Conservation (phyloP, 2,329 filamentous ascomycete species). For the Fusarium illudens region DNA sequence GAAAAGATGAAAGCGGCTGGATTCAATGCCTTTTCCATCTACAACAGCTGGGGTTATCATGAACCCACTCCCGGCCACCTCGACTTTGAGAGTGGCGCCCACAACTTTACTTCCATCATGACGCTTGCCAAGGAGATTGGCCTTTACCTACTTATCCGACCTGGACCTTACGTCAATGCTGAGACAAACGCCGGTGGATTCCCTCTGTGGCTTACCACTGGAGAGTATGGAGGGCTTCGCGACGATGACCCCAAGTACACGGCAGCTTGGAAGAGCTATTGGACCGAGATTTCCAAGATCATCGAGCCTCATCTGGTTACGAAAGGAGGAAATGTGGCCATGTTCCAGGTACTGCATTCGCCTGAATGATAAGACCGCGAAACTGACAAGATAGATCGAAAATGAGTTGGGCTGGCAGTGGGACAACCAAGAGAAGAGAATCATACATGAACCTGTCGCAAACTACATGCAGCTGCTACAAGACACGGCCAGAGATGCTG, state of each 20-base stretch:
- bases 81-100: constrained; percentile 46
- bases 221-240: constrained; percentile 62
- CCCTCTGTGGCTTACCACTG: constrained; percentile 69
- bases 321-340: constrained; percentile 63
- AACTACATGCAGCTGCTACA: constrained; percentile 67
- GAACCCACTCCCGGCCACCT: constrained; percentile 46
- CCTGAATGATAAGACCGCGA: background rate
- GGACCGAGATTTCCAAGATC: constrained; percentile 58
- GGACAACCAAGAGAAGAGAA: constrained; percentile 51
- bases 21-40: constrained; percentile 55
- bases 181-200: constrained; percentile 70
- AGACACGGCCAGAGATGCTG: constrained; percentile 60
- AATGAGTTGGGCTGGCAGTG: constrained; percentile 62
- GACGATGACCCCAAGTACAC: constrained; percentile 63
- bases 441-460: constrained; percentile 57
- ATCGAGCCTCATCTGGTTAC: constrained; percentile 63
- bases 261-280: constrained; percentile 63
- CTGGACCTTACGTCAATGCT: constrained; percentile 70
- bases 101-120: constrained; percentile 60
- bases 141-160: constrained; percentile 56
- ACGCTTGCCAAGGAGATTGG: constrained; percentile 56
- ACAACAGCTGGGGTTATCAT: constrained; percentile 54
- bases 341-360: constrained; percentile 50
- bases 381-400: constrained; percentile 52
- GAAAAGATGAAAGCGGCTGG: constrained; percentile 55